Evolutionary conservation across 768 basidiomycete genomes (phyloP).

Genomic region (Kwoniella shandongensis): DNA sequence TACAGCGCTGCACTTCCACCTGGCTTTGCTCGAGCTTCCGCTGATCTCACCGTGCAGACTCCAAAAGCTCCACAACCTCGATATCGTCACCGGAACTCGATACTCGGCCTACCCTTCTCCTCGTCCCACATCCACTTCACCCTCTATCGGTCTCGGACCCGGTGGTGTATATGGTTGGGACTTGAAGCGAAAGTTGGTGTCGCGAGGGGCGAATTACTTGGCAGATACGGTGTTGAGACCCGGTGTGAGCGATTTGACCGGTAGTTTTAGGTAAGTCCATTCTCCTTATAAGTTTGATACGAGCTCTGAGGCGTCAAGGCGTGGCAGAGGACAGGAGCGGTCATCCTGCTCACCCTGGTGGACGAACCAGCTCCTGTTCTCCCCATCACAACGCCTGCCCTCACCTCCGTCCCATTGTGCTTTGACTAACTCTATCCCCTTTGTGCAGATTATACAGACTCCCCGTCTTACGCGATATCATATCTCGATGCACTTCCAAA

Average conservation of each 20-base stretch:
- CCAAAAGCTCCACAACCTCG: constrained; percentile 81
- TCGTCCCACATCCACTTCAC: constrained; percentile 56
- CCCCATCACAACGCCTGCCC: not conserved
- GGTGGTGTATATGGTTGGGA: constrained; percentile 95
- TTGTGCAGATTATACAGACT: constrained; percentile 68
- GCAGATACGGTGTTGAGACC: constrained; percentile 81
- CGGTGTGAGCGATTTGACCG: constrained; percentile 85
- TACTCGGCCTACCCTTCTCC: constrained; percentile 60
- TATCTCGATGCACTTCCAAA: constrained; percentile 76
- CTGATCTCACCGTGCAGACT: constrained; percentile 57
- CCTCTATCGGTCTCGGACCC: constrained; percentile 61
- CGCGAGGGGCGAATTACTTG: constrained; percentile 83
- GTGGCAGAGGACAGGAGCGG: no score
- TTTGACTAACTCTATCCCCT: not conserved
- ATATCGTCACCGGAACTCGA: constrained; percentile 90
- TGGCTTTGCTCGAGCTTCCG: not conserved
- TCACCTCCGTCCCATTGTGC: no score
- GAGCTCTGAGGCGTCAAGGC: no score
- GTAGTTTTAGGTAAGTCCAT: constrained; percentile 72
- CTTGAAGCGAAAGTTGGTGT: constrained; percentile 80
- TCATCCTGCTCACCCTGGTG: no score
- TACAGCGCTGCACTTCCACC: no score
- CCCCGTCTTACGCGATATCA: constrained; percentile 75
- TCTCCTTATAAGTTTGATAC: no score
- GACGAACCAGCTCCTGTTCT: no score